Conservation (phyloP, 169 alveolate species). For the Eimeria zaria region DNA sequence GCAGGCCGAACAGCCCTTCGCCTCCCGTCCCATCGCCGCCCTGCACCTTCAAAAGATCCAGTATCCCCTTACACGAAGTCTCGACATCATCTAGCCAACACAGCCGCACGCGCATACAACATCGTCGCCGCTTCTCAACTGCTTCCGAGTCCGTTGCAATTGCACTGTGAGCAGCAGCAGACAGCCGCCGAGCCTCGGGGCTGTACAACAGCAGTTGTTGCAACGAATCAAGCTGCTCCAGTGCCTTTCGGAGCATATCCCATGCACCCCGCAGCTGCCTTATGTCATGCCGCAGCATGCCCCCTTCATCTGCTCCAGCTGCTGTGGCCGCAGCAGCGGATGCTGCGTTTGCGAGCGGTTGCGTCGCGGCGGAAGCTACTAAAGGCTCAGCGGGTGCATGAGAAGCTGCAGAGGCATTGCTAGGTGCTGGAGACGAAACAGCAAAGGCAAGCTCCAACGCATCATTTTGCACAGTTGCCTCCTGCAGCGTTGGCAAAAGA, state of each 20-base stretch:
- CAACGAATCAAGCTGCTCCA: background rate
- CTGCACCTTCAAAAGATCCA: background rate
- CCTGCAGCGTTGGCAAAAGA: slow-evolving; percentile 26
- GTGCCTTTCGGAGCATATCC: slow-evolving; percentile 24
- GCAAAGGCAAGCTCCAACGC: slow-evolving; percentile 21
- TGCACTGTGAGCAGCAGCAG: background rate
- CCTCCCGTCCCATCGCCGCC: background rate
- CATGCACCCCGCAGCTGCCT: slow-evolving; percentile 42
- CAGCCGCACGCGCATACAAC: slow-evolving; percentile 38
- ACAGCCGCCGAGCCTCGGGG: slow-evolving; percentile 61
- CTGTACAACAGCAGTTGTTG: slow-evolving; percentile 16
- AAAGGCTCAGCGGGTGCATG: background rate
- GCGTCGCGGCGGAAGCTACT: background rate
- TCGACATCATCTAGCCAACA: slow-evolving; percentile 34
- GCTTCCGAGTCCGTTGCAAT: background rate
- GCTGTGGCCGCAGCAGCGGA: background rate
- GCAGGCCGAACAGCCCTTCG: slow-evolving; percentile 15
- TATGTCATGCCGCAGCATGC: slow-evolving; percentile 31
- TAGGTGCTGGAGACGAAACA: background rate
- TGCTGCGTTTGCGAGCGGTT: background rate
- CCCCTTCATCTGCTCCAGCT: slow-evolving; percentile 13
- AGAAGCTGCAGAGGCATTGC: background rate
- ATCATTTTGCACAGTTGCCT: slow-evolving; percentile 60
- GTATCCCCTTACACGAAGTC: slow-evolving; percentile 25
- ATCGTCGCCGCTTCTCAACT: background rate